Evolutionary conservation across 2,329 filamentous ascomycete species (phyloP).

Genomic region (Acrodontium crateriforme): DNA sequence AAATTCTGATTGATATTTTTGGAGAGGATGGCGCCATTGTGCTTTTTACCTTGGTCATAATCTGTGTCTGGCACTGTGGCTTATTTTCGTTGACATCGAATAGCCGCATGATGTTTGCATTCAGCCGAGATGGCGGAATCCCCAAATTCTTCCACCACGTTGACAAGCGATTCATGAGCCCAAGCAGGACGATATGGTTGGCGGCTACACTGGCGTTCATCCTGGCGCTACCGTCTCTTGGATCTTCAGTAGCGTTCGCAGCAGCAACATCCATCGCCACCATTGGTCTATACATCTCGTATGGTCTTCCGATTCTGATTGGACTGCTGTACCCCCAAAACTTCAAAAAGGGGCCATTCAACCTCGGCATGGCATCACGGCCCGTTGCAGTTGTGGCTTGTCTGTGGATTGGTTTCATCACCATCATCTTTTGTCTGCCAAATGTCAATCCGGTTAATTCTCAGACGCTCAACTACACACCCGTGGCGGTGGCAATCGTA

Average conservation of each 20-base stretch:
- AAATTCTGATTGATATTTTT: conserved; percentile 45
- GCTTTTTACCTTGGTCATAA: conserved; percentile 41
- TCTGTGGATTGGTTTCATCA: conserved; percentile 41
- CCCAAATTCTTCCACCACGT: conserved; percentile 42
- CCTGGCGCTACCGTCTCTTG: conserved; percentile 42
- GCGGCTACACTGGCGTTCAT: conserved; percentile 41
- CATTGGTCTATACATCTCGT: conserved; percentile 44
- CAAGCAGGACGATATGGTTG: conserved; percentile 42
- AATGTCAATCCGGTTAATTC: conserved; percentile 40
- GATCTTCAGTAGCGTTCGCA: conserved; percentile 41
- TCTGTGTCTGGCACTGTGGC: conserved; percentile 49
- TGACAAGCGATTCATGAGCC: conserved; percentile 35
- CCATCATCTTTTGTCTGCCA: conserved; percentile 44
- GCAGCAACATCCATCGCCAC: conserved; percentile 47
- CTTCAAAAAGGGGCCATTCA: conserved; percentile 45
- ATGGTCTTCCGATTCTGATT: conserved; percentile 43
- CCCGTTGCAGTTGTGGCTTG: conserved; percentile 36
- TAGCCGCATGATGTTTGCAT: conserved; percentile 47
- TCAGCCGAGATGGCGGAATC: conserved; percentile 41
- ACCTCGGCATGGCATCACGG: conserved; percentile 33
- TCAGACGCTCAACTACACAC: conserved; percentile 47
- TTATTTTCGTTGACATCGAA: conserved; percentile 45
- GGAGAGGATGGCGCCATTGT: conserved; percentile 42
- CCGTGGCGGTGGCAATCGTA: conserved; percentile 46
- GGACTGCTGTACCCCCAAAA: conserved; percentile 37